phyloP scores from a whole-genome alignment of 345 rosid species.

The Lepidium africanum region DNA sequence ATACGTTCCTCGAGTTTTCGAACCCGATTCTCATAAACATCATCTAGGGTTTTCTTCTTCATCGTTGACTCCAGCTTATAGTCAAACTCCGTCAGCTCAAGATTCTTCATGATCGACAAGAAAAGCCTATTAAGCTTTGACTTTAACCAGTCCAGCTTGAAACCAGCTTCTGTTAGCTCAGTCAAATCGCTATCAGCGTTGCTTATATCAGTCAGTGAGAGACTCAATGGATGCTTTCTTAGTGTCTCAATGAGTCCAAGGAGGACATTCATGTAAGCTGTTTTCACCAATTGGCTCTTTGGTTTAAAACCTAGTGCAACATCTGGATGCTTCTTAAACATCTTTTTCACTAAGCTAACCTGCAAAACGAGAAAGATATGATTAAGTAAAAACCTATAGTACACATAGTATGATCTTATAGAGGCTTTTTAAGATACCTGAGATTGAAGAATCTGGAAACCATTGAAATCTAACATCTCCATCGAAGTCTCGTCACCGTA shows the following conservation, averaged over 20 bases:
- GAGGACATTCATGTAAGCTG: not conserved
- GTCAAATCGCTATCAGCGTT: not conserved
- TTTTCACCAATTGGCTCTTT: not conserved
- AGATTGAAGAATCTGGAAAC: too few relatives aligned
- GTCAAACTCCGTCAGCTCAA: too few relatives aligned
- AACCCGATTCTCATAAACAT: not conserved
- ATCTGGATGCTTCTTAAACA: not conserved
- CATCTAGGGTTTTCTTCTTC: not conserved
- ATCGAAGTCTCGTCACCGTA: too few relatives aligned
- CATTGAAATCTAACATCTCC: too few relatives aligned
- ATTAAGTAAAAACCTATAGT: too few relatives aligned
- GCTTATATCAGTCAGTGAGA: not conserved
- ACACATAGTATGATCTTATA: too few relatives aligned
- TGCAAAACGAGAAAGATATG: not conserved
- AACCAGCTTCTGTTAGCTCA: not conserved
- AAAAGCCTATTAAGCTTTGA: not conserved
- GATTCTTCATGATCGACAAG: too few relatives aligned
- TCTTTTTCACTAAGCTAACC: constrained; percentile 1
- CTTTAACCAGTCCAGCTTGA: constrained; percentile 1
- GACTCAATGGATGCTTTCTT: not conserved
- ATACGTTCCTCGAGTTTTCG: constrained; percentile 2
- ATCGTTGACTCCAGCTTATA: too few relatives aligned
- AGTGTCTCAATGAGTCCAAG: not conserved
- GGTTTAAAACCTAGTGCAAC: not conserved
- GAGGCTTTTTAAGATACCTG: too few relatives aligned